Evolutionary conservation across 2,329 filamentous ascomycete species (phyloP).

Genomic region (Pseudopyrenochaeta lycopersici): DNA sequence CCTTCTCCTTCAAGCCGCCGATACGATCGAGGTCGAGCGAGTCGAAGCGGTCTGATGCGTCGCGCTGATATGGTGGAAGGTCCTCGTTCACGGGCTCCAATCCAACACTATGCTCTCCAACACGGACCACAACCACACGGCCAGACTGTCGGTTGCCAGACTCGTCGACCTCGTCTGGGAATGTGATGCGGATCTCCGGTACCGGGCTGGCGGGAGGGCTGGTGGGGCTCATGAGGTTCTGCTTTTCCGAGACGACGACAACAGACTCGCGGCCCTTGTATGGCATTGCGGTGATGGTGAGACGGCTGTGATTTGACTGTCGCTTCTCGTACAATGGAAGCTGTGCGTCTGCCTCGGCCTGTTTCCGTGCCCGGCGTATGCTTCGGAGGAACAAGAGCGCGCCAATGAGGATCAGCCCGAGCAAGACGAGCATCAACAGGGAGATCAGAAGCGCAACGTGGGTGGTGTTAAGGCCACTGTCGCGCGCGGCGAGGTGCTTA

Average conservation of each 20-base stretch:
- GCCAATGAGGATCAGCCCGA: constrained; percentile 73
- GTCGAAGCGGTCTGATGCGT: constrained; percentile 81
- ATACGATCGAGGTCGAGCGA: constrained; percentile 95
- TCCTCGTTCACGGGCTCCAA: constrained; percentile 84
- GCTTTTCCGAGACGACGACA: constrained; percentile 81
- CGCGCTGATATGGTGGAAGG: constrained; percentile 88
- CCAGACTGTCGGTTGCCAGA: constrained; percentile 81
- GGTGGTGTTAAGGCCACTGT: constrained; percentile 63
- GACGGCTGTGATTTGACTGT: constrained; percentile 63
- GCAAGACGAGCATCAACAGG: constrained; percentile 79
- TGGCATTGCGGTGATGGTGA: constrained; percentile 60
- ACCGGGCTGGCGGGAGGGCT: constrained; percentile 81
- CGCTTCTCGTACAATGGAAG: constrained; percentile 75
- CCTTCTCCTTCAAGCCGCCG: constrained; percentile 93
- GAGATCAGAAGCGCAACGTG: constrained; percentile 81
- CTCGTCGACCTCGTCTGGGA: constrained; percentile 93
- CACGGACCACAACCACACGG: constrained; percentile 88
- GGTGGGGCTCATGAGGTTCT: constrained; percentile 78
- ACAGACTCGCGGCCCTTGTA: constrained; percentile 70
- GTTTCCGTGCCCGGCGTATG: constrained; percentile 59
- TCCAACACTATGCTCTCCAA: constrained; percentile 88
- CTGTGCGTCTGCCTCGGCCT: constrained; percentile 57
- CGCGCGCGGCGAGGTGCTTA: constrained; percentile 61
- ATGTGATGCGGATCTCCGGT: constrained; percentile 97
- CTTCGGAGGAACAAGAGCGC: constrained; percentile 78